phyloP scores from a whole-genome alignment of 768 basidiomycete species.

The Dioszegia hungarica region DNA sequence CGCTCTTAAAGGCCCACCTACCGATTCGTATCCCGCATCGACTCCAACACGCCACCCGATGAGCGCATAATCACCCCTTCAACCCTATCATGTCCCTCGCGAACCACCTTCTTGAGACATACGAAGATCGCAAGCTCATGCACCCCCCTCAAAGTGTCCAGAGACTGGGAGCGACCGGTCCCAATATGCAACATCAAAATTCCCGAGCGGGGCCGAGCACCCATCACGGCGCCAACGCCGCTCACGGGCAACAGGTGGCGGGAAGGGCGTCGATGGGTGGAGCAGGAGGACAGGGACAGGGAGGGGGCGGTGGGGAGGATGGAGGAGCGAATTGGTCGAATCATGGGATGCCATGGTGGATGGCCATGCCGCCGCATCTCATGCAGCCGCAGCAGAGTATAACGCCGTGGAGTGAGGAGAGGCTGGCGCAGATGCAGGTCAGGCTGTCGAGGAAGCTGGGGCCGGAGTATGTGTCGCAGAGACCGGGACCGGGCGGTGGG shows the following conservation, averaged over 20 bases:
- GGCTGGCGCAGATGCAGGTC: conserved; percentile 68
- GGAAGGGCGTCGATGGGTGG: neutral
- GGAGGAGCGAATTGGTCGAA: no score
- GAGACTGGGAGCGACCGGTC: neutral
- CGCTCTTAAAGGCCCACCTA: no score
- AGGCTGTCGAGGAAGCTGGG: conserved; percentile 84
- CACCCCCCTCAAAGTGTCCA: conserved; percentile 9
- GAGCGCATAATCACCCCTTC: no score
- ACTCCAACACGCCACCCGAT: neutral
- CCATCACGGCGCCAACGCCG: conserved; percentile 2
- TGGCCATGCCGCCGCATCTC: conserved; percentile 12
- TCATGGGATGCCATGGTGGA: conserved; percentile 14
- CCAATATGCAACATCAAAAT: neutral
- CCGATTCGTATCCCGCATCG: no score
- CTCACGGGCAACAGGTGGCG: neutral
- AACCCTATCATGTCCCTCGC: conserved; percentile 32
- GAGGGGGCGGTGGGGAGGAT: neutral
- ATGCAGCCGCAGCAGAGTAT: conserved; percentile 43
- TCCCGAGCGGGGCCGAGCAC: conserved; percentile 9
- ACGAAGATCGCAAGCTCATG: conserved; percentile 27
- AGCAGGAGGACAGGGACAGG: no score
- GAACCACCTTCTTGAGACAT: conserved; percentile 32
- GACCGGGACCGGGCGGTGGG: conserved; percentile 76
- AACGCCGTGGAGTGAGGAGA: conserved; percentile 61
- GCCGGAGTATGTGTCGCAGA: conserved; percentile 84